These are phyloP conservation scores for Curvularia sp. DNA, from an alignment of 2,329 filamentous ascomycete genomes.

Conservation along the genomic window DNA sequence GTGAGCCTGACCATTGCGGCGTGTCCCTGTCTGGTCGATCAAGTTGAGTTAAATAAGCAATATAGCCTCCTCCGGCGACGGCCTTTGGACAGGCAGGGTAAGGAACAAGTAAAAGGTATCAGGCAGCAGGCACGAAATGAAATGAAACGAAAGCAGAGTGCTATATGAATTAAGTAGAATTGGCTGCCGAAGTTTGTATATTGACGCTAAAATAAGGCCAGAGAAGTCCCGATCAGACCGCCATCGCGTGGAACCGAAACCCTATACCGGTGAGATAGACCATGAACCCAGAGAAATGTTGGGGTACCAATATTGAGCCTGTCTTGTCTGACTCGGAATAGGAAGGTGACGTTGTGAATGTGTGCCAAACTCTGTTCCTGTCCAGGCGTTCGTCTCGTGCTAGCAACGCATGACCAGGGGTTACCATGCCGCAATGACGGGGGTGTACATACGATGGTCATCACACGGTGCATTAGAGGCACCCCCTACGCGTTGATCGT, in stretches of 20 bases:
- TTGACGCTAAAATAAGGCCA: not conserved
- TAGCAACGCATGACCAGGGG: slow-evolving; percentile 7
- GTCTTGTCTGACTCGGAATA: not conserved
- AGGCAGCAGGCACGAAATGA: not conserved
- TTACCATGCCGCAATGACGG: not conserved
- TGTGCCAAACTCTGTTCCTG: not conserved
- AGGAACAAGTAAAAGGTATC: not conserved
- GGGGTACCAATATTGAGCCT: not conserved
- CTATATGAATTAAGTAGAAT: not conserved
- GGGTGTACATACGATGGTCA: not conserved
- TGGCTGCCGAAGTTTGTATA: not conserved
- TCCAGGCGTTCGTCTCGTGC: not conserved
- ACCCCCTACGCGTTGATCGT: slow-evolving; percentile 10
- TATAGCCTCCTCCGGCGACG: not conserved
- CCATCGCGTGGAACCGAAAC: not conserved
- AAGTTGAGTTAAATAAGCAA: not conserved
- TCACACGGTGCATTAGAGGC: slow-evolving; percentile 14
- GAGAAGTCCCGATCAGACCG: not conserved
- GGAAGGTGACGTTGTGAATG: slow-evolving; percentile 1
- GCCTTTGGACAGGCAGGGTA: not conserved
- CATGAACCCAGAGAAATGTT: not conserved
- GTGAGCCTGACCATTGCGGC: slow-evolving; percentile 17
- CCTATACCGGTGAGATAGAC: not conserved
- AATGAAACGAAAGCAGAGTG: not conserved
- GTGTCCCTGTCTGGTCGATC: not conserved